These are phyloP conservation scores for Apophysomyces sp. DNA, from an alignment of 371 early-diverging fungal species.

Conservation along the genomic window DNA sequence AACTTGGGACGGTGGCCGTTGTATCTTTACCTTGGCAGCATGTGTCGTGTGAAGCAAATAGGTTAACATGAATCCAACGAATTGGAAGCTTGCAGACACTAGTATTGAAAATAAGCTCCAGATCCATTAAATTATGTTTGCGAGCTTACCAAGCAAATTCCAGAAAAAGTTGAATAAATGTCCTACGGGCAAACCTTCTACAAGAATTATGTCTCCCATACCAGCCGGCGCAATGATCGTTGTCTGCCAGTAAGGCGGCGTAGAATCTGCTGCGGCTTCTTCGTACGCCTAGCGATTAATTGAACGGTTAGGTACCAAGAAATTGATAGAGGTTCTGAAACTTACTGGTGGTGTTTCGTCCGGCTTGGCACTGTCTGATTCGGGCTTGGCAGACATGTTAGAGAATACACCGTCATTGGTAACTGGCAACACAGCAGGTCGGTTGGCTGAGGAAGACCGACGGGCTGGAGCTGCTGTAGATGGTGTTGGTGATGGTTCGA, in stretches of 20 bases:
- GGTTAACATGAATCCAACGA: slow-evolving; percentile 64
- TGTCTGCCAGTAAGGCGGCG: slow-evolving; percentile 61
- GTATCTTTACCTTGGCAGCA: slow-evolving; percentile 47
- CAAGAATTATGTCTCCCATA: slow-evolving; percentile 51
- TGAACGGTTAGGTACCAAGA: neutral
- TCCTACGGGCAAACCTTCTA: slow-evolving; percentile 62
- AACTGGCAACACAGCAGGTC: slow-evolving; percentile 20
- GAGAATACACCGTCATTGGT: slow-evolving; percentile 66
- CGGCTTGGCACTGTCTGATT: slow-evolving; percentile 34
- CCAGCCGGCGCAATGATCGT: slow-evolving; percentile 52
- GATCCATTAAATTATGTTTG: neutral
- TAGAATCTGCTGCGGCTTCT: slow-evolving; percentile 52
- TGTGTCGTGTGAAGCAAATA: slow-evolving; percentile 64
- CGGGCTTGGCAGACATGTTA: slow-evolving; percentile 61
- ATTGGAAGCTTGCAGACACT: slow-evolving; percentile 66
- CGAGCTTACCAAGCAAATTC: slow-evolving; percentile 49
- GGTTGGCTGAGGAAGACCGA: neutral
- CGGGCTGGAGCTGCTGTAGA: neutral
- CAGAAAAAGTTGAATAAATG: slow-evolving; percentile 52
- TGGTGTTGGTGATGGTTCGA: neutral
- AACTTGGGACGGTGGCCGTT: neutral
- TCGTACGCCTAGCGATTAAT: slow-evolving; percentile 46
- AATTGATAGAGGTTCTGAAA: slow-evolving; percentile 3
- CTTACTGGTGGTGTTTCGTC: slow-evolving; percentile 46
- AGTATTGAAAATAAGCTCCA: neutral